Conservation (phyloP, 768 basidiomycete genomes). For the Termitomyces sp. region DNA sequence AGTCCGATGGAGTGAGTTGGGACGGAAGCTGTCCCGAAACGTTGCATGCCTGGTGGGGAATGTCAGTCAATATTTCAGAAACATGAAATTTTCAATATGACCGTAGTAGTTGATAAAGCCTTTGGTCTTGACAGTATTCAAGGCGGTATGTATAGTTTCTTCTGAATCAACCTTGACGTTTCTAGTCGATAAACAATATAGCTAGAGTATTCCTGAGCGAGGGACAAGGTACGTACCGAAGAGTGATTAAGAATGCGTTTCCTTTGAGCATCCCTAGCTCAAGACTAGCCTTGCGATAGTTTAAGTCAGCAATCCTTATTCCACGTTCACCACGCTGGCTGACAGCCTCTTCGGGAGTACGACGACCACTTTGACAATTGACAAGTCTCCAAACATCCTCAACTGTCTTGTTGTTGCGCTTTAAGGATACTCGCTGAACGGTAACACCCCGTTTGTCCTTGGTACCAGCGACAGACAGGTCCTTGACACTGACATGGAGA, state of each 20-base stretch:
- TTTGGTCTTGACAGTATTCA: slow-evolving; percentile 70
- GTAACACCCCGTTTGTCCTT: slow-evolving; percentile 99
- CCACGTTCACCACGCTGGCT: slow-evolving; percentile 84
- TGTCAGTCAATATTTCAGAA: slow-evolving; percentile 5
- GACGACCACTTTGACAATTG: slow-evolving; percentile 59
- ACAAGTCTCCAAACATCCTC: slow-evolving; percentile 82
- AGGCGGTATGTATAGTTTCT: slow-evolving; percentile 66
- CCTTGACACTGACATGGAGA: slow-evolving; percentile 72
- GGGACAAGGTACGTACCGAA: slow-evolving; percentile 51
- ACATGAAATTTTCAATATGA: slow-evolving; percentile 21
- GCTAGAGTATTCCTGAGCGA: neutral
- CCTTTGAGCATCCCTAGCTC: slow-evolving; percentile 97
- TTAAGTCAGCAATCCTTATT: slow-evolving; percentile 81
- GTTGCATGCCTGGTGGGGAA: slow-evolving; percentile 77
- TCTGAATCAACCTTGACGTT: slow-evolving; percentile 78
- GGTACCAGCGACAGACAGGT: slow-evolving; percentile 88
- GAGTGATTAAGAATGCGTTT: slow-evolving; percentile 90
- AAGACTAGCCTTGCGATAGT: slow-evolving; percentile 74
- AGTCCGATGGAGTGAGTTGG: slow-evolving; percentile 95
- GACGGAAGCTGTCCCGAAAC: slow-evolving; percentile 94
- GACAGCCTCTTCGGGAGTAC: slow-evolving; percentile 50
- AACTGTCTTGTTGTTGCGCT: slow-evolving; percentile 68
- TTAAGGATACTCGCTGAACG: slow-evolving; percentile 82
- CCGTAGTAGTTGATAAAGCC: slow-evolving; percentile 99
- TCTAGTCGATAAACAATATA: slow-evolving; percentile 32